Conservation (phyloP, 306 rosid species). For the Luffa acutangula region DNA sequence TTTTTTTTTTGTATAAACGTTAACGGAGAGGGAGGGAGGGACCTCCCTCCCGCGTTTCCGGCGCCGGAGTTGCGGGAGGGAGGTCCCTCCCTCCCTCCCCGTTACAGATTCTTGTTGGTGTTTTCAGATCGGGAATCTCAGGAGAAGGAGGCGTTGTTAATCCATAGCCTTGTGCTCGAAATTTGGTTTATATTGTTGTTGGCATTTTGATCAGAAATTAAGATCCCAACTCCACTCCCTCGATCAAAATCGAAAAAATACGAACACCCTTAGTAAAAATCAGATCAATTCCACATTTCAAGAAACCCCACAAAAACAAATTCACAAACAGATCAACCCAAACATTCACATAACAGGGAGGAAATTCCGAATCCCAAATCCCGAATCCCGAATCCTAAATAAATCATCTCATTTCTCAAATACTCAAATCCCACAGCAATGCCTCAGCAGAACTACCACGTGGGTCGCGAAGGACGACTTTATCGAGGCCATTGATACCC, state of each 20-base stretch:
- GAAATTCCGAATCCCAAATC: not conserved
- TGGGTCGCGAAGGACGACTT: conserved; percentile 42
- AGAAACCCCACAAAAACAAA: not conserved
- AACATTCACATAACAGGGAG: not conserved
- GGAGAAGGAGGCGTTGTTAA: not conserved
- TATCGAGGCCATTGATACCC: conserved; percentile 30
- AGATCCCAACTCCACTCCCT: not conserved
- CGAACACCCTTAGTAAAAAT: not conserved
- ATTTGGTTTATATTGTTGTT: not conserved
- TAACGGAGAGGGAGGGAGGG: too few relatives aligned
- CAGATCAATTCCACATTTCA: not conserved
- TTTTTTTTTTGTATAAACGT: too few relatives aligned
- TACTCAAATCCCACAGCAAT: not conserved
- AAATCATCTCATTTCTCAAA: not conserved
- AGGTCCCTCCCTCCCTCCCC: too few relatives aligned
- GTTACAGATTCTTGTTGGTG: not conserved
- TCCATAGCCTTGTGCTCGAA: not conserved
- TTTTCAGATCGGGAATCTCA: conserved; percentile 2
- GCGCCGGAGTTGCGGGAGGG: too few relatives aligned
- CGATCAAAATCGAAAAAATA: not conserved
- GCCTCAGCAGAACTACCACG: conserved; percentile 69
- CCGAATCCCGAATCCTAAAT: not conserved
- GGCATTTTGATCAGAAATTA: not conserved
- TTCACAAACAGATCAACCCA: not conserved
- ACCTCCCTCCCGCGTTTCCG: too few relatives aligned